Evolutionary conservation across 352 stramenopile genomes (phyloP), one percentile per base, ranked within the genome.

Genomic region (Thraustochytrium sp.): DNA sequence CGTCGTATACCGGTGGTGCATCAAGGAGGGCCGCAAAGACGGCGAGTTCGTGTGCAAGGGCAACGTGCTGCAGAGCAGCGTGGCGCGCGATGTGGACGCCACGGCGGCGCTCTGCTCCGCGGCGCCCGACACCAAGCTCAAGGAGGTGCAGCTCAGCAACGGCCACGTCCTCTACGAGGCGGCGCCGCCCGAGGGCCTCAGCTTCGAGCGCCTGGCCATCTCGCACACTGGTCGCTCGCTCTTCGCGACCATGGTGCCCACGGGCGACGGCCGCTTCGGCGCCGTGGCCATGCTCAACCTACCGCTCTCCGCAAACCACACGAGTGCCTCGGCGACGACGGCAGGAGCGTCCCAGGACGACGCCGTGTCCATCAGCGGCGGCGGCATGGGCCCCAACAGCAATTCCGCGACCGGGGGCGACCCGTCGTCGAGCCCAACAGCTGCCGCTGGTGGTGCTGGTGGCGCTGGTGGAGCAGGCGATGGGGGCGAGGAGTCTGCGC

Each of bases 1-100:
- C 42, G 90, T 90, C 1, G 88, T 97, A 23, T 95, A 95, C 72
- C 88, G 92, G 31, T 97, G 93, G 93, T 90, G 96, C 55, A 84
- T 96, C 38, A 91, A 93, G 38, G 90, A 94, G 46, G 90, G 89
- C 37, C 93, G 93, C 74, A 91, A 92, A 37, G 91, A 95, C 44
- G 91, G 89, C 48, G 92, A 96, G 82, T 93, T 92, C 53, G 90
- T 94, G 21, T 90, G 37, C 72, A 76, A 62, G 44, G 46, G 40
- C 1, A 80, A 44, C 44, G 68, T 82, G 49, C n/a, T 65, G 42
- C 40, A 36, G 4, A 64, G 59, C 61, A 55, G 46, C 44, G 82
- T 51, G 53, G 26, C 76, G 26, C 37, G 26, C 0, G 84, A 85
- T 8, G 48, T 86, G 23, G 68, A 80, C 37, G 68, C 42, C 23